Evolutionary conservation across 805 yeast species (phyloP).

Genomic region (Wilhelminamyces savonicus): DNA sequence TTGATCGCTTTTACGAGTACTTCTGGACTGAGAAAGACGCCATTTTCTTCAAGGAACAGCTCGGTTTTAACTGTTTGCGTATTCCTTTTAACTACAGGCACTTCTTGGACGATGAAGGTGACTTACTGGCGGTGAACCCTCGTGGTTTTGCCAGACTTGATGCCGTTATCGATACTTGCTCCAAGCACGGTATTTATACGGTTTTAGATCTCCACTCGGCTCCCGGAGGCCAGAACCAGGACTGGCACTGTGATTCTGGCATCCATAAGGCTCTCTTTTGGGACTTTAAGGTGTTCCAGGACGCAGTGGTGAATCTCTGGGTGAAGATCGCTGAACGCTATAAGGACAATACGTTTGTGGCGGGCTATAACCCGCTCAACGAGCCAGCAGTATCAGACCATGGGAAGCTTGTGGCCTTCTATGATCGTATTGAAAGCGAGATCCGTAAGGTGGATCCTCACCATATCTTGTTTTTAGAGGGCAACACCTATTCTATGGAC

Average conservation of each 20-base stretch:
- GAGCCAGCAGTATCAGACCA: constrained; percentile 46
- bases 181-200: constrained; percentile 42
- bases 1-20: constrained; percentile 46
- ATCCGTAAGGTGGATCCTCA: constrained; percentile 41
- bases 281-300: constrained; percentile 45
- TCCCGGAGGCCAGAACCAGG: constrained; percentile 53
- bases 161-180: constrained; percentile 36
- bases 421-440: constrained; percentile 29
- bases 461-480: constrained; percentile 45
- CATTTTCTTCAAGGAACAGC: constrained; percentile 31
- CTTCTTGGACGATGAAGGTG: constrained; percentile 41
- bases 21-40: constrained; percentile 50
- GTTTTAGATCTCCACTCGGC: constrained; percentile 43
- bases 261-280: constrained; percentile 44
- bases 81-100: constrained; percentile 50
- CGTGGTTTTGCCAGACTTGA: constrained; percentile 42
- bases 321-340: constrained; percentile 38
- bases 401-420: constrained; percentile 32
- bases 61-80: constrained; percentile 41
- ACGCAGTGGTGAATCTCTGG: constrained; percentile 41
- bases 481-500: constrained; percentile 46
- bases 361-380: constrained; percentile 50
- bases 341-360: constrained; percentile 42
- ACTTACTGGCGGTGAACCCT: constrained; percentile 35
- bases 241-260: constrained; percentile 46